phyloP scores from a whole-genome alignment of 140 eudicot species.

The Oenanthe javanica region DNA sequence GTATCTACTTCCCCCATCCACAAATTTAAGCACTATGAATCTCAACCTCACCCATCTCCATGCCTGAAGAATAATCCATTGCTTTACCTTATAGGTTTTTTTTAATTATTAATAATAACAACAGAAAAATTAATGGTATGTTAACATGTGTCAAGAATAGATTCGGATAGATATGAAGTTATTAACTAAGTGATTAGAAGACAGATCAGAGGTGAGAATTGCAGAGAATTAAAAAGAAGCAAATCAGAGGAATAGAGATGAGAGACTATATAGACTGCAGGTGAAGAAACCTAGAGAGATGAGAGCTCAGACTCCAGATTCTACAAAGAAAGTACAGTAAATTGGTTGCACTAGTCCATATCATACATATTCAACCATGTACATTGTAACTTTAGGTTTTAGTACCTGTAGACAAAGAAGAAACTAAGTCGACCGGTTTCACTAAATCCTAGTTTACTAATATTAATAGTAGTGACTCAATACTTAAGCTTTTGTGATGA shows the following conservation, averaged over 20 bases:
- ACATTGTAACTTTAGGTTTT: neutral
- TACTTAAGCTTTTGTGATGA: neutral
- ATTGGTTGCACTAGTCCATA: neutral
- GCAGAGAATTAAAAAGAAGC: neutral
- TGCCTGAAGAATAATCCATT: neutral
- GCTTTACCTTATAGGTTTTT: neutral
- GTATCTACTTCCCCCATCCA: neutral
- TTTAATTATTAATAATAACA: neutral
- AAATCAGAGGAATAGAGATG: neutral
- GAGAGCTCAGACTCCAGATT: neutral
- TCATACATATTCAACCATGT: neutral
- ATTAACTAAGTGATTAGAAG: neutral
- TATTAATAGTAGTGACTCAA: neutral
- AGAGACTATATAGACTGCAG: neutral
- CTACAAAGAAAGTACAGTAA: neutral
- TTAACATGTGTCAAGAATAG: neutral
- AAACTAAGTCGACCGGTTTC: neutral
- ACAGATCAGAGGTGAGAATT: neutral
- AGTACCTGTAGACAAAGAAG: neutral
- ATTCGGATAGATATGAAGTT: neutral
- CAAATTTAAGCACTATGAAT: neutral
- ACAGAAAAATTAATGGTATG: neutral
- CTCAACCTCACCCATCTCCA: neutral
- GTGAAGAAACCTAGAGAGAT: neutral
- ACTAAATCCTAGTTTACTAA: neutral